These are phyloP conservation scores for Hamamelis virginiana DNA, from an alignment of 164 flowering plant species.

Conservation along the genomic window DNA sequence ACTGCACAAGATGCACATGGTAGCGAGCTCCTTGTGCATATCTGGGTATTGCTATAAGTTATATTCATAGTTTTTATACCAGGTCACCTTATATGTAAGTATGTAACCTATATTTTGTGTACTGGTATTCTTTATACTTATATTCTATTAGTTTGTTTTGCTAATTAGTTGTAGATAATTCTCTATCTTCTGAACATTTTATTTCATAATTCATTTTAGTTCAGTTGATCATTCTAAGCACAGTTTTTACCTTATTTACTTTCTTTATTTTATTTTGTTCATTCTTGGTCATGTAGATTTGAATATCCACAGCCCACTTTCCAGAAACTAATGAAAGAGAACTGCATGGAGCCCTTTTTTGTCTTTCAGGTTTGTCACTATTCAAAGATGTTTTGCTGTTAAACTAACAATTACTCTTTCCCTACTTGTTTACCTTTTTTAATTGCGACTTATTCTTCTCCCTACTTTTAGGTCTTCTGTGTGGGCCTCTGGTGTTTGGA, in stretches of 20 bases:
- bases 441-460: constrained; percentile 3
- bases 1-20: background rate
- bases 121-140: background rate
- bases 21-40: background rate
- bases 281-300: constrained; percentile 48
- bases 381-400: background rate
- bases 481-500: constrained; percentile 99
- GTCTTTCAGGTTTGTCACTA: constrained; percentile 78
- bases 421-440: background rate
- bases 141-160: background rate
- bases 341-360: constrained; percentile 97
- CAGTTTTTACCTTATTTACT: background rate
- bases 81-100: background rate
- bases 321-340: constrained; percentile 93
- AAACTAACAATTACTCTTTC: background rate
- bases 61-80: background rate
- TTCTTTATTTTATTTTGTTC: background rate
- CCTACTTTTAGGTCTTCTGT: constrained; percentile 74
- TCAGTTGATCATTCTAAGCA: background rate
- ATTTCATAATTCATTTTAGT: background rate
- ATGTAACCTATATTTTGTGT: too few species aligned
- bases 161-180: background rate
- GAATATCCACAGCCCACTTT: constrained; percentile 99
- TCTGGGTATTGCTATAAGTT: background rate
- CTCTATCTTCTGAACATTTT: background rate